Evolutionary conservation across 2,329 filamentous ascomycete species (phyloP).

Genomic region (Penicillium sp.): DNA sequence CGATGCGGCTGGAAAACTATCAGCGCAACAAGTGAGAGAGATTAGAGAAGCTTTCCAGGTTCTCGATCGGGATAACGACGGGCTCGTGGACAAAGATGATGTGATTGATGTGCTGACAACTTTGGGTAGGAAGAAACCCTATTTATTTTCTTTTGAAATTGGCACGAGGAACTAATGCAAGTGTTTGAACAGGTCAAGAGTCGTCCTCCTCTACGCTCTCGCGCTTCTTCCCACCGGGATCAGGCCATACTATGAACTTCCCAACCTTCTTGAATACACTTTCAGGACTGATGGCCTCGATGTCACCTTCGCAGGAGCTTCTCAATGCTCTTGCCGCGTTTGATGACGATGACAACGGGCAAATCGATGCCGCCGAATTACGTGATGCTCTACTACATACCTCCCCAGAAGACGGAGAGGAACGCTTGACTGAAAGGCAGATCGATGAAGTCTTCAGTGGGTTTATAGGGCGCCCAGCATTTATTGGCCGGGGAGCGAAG

Average conservation of each 20-base stretch:
- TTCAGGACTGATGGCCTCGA: constrained; percentile 67
- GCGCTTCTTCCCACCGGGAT: constrained; percentile 74
- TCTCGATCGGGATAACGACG: constrained; percentile 84
- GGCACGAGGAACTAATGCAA: neutral
- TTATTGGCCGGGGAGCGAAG: constrained; percentile 57
- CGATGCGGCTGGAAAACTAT: constrained; percentile 53
- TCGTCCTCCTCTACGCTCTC: constrained; percentile 68
- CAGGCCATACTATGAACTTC: constrained; percentile 72
- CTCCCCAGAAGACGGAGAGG: constrained; percentile 68
- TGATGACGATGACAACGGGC: constrained; percentile 91
- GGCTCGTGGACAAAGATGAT: constrained; percentile 75
- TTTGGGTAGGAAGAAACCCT: constrained; percentile 56
- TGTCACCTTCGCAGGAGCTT: constrained; percentile 77
- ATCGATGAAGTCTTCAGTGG: constrained; percentile 84
- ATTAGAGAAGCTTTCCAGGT: constrained; percentile 93
- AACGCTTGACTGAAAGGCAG: constrained; percentile 65
- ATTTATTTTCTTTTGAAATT: neutral
- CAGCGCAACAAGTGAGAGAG: constrained; percentile 77
- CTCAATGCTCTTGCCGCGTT: constrained; percentile 90
- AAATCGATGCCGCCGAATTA: constrained; percentile 80
- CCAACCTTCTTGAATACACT: constrained; percentile 82
- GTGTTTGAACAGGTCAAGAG: constrained; percentile 61
- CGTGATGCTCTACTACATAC: constrained; percentile 80
- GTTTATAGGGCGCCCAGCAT: constrained; percentile 79
- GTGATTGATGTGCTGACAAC: constrained; percentile 84